Conservation (phyloP, 371 early-diverging fungal genomes). For the Nematocida homosporus region DNA sequence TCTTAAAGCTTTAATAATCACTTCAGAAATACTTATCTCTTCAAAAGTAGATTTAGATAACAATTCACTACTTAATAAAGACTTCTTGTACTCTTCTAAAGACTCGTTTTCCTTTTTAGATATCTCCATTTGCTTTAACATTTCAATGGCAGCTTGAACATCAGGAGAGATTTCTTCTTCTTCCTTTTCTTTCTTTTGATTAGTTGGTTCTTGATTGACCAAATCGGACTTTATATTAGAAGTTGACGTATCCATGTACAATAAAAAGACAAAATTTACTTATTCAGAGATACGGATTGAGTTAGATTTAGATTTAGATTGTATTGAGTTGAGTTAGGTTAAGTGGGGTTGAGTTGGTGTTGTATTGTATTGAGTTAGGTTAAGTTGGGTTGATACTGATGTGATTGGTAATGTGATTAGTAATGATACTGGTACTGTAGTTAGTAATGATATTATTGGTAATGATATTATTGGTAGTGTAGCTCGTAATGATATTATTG, state of each 20-base stretch:
- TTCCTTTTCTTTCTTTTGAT: background rate
- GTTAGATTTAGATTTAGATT: no score
- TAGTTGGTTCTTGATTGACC: background rate
- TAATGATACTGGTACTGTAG: no score
- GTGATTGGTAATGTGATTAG: no score
- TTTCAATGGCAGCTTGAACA: constrained; percentile 45
- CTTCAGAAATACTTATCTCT: constrained; percentile 20
- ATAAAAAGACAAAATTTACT: background rate
- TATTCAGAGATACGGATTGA: no score
- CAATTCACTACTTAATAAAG: constrained; percentile 38
- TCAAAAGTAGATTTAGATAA: constrained; percentile 35
- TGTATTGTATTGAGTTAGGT: no score
- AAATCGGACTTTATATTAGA: no score
- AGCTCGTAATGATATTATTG: no score
- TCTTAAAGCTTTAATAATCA: constrained; percentile 32
- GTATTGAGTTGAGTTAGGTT: no score
- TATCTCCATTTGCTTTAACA: constrained; percentile 52
- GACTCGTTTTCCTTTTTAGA: constrained; percentile 44
- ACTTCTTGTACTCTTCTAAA: constrained; percentile 51
- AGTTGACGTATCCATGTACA: background rate
- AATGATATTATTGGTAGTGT: no score
- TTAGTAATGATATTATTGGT: no score
- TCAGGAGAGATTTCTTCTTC: constrained; percentile 15
- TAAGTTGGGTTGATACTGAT: no score
- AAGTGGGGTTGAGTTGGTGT: no score